phyloP scores from a whole-genome alignment of 371 early-diverging fungal species.

The Phascolomyces articulosus region DNA sequence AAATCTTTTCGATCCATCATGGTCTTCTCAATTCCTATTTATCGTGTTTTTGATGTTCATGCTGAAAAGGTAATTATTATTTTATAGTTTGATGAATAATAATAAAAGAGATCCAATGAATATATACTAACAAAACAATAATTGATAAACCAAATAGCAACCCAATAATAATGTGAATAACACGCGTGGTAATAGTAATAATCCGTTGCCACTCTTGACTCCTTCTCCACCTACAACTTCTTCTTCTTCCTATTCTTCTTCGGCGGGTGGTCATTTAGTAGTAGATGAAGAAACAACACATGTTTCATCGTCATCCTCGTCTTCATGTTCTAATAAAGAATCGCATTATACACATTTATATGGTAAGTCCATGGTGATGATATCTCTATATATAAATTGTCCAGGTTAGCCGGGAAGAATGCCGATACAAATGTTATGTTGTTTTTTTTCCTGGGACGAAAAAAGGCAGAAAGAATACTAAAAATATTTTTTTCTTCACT shows the following conservation, averaged over 20 bases:
- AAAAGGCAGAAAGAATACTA: neutral
- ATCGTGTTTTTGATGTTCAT: neutral
- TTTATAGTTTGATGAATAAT: too few species aligned
- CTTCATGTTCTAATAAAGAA: too few species aligned
- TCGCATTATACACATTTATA: too few species aligned
- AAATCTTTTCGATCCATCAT: too few species aligned
- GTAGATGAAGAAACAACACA: neutral
- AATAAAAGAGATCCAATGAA: too few species aligned
- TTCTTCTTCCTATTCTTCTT: neutral
- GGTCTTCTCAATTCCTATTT: conserved; percentile 1
- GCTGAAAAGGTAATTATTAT: neutral
- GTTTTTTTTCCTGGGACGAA: neutral
- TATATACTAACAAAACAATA: neutral
- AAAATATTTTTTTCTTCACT: neutral
- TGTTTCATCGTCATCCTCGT: too few species aligned
- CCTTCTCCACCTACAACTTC: neutral
- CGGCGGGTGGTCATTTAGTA: neutral
- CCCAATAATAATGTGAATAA: too few species aligned
- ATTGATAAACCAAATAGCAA: neutral
- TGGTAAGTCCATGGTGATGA: too few species aligned
- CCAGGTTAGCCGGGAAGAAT: neutral
- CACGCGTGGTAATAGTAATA: too few species aligned
- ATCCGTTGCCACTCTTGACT: conserved; percentile 1
- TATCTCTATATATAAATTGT: too few species aligned
- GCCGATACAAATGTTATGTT: neutral